phyloP scores from a whole-genome alignment of 1,284 basidiomycete species.

The Lentinula novae-zelandiae region DNA sequence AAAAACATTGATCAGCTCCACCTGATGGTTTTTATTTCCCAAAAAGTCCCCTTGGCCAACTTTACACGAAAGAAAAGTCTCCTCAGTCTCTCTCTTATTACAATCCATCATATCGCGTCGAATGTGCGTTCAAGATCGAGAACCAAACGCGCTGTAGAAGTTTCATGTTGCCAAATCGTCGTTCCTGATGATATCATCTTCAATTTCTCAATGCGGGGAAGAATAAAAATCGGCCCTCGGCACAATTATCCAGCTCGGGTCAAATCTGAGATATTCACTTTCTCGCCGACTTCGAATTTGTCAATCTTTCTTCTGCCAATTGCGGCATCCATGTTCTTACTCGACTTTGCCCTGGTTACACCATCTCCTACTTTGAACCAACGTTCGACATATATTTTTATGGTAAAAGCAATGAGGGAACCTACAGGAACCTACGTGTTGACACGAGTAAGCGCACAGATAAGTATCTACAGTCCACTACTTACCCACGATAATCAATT shows the following conservation, averaged over 20 bases:
- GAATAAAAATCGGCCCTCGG: background rate
- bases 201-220: background rate
- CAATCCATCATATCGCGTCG: too few species aligned
- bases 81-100: too few species aligned
- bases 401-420: background rate
- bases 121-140: too few species aligned
- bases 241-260: background rate
- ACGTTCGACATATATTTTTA: background rate
- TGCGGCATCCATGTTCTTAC: too few species aligned
- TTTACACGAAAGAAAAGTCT: too few species aligned
- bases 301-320: too few species aligned
- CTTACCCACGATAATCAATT: too few species aligned
- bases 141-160: background rate
- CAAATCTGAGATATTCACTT: background rate
- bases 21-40: background rate
- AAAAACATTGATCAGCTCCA: slow-evolving; percentile 5
- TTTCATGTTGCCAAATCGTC: background rate
- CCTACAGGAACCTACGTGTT: background rate
- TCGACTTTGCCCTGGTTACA: too few species aligned
- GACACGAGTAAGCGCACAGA: background rate
- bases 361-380: too few species aligned
- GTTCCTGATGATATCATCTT: background rate
- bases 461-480: too few species aligned
- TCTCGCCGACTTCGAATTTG: background rate
- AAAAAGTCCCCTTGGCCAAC: background rate